Evolutionary conservation across 768 basidiomycete genomes (phyloP).

Genomic region (Amanita rimosa): DNA sequence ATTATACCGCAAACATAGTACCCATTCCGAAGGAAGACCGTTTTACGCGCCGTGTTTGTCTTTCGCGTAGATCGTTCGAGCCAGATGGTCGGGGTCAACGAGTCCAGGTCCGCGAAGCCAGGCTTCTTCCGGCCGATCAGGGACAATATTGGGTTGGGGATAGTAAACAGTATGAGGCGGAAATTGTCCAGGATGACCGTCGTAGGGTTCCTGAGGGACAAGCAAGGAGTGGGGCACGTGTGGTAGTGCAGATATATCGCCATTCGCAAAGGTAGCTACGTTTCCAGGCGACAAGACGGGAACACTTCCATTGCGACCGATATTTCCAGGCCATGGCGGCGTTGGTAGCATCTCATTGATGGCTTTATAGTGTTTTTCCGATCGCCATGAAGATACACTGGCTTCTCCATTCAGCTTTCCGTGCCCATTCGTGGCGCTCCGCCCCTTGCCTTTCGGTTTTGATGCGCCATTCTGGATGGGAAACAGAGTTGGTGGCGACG

Average conservation of each 20-base stretch:
- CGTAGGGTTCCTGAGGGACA: constrained; percentile 10
- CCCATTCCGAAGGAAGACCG: not conserved
- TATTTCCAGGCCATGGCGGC: constrained; percentile 2
- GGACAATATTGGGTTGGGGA: not conserved
- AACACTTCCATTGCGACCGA: not conserved
- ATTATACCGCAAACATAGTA: not conserved
- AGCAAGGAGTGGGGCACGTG: constrained; percentile 16
- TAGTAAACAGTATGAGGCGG: not conserved
- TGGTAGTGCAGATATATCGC: constrained; percentile 19
- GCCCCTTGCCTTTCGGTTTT: constrained; percentile 28
- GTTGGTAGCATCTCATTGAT: not conserved
- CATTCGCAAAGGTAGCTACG: constrained; percentile 13
- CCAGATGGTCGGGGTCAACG: constrained; percentile 4
- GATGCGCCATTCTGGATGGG: constrained; percentile 9
- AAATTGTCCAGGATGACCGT: constrained; percentile 4
- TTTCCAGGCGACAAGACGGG: constrained; percentile 8
- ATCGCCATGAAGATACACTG: constrained; percentile 9
- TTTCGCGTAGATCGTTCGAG: constrained; percentile 54
- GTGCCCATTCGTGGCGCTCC: constrained; percentile 19
- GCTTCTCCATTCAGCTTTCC: constrained; percentile 20
- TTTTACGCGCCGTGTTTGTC: constrained; percentile 24
- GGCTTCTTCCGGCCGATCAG: constrained; percentile 1
- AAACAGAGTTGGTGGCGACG: constrained; percentile 13
- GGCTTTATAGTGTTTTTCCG: constrained; percentile 1
- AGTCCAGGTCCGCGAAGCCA: constrained; percentile 7